Evolutionary conservation across 371 early-diverging fungal species (phyloP).

Genomic region (Lichtheimia ornata): DNA sequence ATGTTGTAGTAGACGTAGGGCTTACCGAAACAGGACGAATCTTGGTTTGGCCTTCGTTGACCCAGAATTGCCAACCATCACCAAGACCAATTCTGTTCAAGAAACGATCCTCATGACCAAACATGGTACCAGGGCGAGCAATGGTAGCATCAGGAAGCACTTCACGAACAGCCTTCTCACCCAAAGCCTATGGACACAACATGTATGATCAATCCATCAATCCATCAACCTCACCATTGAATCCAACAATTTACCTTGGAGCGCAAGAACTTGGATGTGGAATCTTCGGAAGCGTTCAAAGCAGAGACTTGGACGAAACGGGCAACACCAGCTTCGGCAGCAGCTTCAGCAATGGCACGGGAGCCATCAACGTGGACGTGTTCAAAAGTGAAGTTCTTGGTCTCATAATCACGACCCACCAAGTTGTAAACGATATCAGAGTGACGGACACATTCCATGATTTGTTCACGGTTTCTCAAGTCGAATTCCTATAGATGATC

Average conservation of each 20-base stretch:
- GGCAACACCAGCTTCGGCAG: slow-evolving; percentile 82
- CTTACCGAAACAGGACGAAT: slow-evolving; percentile 83
- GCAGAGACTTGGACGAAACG: slow-evolving; percentile 91
- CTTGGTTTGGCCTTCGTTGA: slow-evolving; percentile 74
- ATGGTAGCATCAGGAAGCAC: slow-evolving; percentile 92
- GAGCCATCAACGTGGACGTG: slow-evolving; percentile 88
- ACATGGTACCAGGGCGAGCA: slow-evolving; percentile 89
- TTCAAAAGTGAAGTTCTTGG: slow-evolving; percentile 90
- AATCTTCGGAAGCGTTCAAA: slow-evolving; percentile 79
- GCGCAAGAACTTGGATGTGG: slow-evolving; percentile 76
- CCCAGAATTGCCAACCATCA: slow-evolving; percentile 66
- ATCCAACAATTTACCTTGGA: slow-evolving; percentile 68
- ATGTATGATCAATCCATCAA: background rate
- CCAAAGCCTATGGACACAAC: slow-evolving; percentile 62
- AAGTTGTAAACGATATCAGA: slow-evolving; percentile 95
- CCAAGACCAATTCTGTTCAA: slow-evolving; percentile 81
- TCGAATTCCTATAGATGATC: slow-evolving; percentile 75
- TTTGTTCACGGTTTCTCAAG: slow-evolving; percentile 80
- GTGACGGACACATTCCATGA: slow-evolving; percentile 86
- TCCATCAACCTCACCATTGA: background rate
- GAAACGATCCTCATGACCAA: slow-evolving; percentile 93
- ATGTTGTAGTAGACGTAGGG: background rate
- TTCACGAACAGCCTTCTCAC: slow-evolving; percentile 87
- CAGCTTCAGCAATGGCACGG: slow-evolving; percentile 77
- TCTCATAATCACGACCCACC: slow-evolving; percentile 89